Base-by-base conservation (phyloP, 257 asterid species). In the Salvia rosmarinus region DNA sequence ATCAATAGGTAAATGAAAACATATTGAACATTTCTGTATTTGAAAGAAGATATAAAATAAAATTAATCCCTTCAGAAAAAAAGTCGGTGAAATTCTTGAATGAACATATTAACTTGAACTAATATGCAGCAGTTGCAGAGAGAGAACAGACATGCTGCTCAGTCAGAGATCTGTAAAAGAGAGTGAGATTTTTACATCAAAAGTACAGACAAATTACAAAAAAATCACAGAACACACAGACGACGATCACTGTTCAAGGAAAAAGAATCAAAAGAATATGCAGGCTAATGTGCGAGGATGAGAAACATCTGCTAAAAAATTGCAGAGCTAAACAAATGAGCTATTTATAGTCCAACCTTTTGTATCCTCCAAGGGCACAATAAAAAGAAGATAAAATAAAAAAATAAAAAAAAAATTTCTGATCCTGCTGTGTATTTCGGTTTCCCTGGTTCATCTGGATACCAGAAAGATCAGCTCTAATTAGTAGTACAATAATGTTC, bases 241-340 rank as follows among this genome's bases (percentile, higher is more conserved):
- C 2, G 44, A 39, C 52, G 6, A 59, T 50, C 64, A 61, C 80
- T 75, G 58, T 66, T 71, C 62, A 72, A 73, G 19, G 64, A 64
- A 57, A 82, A 85, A 80, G 82, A 85, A 82, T 80, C 12, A 57
- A 79, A 79, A 76, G 79, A 84, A 84, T 81, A 72, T 77, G 83
- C 68, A 63, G 54, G 78, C 46, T 68, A 42, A 51, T 7, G 13
- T 67, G 65, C 72, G 59, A 32, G 59, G 59, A 44, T 37, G 66
- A 64, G 74, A 78, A 80, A 64, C 70, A 70, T 70, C 77, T 80
- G 80, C 85, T 59, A 59, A 73, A 79, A 79, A 72, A 64, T 43
- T 61, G 81, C 78, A 78, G 82, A 58, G 63, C 80, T 74, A 79
- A 80, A 83, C 69, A 70, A 80, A 72, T 50, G 72, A 79, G 55